These are phyloP conservation scores for Byssothecium circinans DNA, from an alignment of 2,329 filamentous ascomycete species.

Conservation along the genomic window DNA sequence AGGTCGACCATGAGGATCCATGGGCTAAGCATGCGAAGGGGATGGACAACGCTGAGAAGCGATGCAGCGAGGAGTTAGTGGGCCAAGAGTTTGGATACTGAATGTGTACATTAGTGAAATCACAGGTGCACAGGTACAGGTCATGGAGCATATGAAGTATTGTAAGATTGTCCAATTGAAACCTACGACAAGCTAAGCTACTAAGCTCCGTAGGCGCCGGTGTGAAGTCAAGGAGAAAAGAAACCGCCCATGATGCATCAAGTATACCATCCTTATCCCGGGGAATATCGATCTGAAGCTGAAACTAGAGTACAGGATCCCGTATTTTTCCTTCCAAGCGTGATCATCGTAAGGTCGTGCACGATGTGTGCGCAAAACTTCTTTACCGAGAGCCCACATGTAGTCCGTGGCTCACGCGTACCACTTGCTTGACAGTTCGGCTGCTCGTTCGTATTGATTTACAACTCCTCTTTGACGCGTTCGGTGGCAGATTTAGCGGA, in stretches of 20 bases:
- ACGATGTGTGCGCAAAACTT: neutral
- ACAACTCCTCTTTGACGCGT: constrained; percentile 51
- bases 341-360: neutral
- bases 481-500: constrained; percentile 38
- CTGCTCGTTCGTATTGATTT: constrained; percentile 16
- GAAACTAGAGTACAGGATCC: neutral
- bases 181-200: neutral
- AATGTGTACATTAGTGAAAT: neutral
- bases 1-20: constrained; percentile 2
- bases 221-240: neutral
- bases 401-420: neutral
- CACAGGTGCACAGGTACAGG: too few relatives aligned
- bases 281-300: neutral
- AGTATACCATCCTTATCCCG: neutral
- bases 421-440: neutral
- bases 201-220: neutral
- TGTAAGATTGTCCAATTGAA: neutral
- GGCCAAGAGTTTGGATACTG: constrained; percentile 11
- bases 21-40: constrained; percentile 1
- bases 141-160: too few relatives aligned
- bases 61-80: constrained; percentile 8
- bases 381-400: neutral
- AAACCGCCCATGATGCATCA: neutral
- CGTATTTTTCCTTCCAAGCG: neutral
- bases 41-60: constrained; percentile 3